phyloP scores from a whole-genome alignment of 352 stramenopile genomes.

The Phytophthora europaea region DNA sequence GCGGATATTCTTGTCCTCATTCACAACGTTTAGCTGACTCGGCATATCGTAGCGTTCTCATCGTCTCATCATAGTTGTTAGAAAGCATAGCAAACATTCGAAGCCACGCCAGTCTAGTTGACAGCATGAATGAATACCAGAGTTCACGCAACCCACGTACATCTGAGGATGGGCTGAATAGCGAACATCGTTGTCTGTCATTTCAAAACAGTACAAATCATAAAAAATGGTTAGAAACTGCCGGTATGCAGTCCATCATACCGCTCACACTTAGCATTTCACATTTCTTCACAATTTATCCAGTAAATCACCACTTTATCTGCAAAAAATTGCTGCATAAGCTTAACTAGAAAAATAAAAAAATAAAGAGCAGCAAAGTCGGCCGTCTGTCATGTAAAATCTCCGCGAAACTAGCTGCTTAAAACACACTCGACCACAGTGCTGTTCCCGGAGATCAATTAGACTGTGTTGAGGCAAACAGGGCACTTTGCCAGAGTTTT shows the following conservation, averaged over 20 bases:
- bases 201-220: neutral
- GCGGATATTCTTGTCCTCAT: conserved; percentile 84
- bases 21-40: conserved; percentile 86
- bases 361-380: no score
- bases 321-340: no score
- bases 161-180: conserved; percentile 81
- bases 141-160: conserved; percentile 33
- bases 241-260: neutral
- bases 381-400: no score
- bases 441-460: no score
- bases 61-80: conserved; percentile 84
- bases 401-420: no score
- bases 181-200: conserved; percentile 88
- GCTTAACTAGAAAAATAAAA: no score
- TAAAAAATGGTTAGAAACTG: neutral
- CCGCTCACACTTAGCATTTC: conserved; percentile 52
- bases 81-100: neutral
- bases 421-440: no score
- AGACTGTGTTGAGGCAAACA: no score
- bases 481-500: no score
- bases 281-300: conserved; percentile 70
- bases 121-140: neutral
- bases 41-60: conserved; percentile 87
- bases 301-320: no score
- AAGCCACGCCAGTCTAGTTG: neutral